Evolutionary conservation across 169 alveolate genomes (phyloP), one percentile per base, ranked within the genome.

Genomic region (Cryptosporidium viatorum): DNA sequence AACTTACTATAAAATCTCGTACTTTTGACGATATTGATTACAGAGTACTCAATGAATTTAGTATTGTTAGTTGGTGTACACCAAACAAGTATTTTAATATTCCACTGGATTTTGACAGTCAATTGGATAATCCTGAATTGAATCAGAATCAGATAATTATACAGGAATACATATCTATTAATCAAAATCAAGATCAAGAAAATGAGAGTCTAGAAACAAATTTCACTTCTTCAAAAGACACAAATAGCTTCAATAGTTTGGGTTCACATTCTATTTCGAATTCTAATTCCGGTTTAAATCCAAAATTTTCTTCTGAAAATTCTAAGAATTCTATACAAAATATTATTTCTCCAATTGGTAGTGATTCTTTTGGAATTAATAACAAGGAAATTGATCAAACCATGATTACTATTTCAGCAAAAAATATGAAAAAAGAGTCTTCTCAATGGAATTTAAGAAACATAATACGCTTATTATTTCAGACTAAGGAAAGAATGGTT

Each of bases 51-150:
- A 45, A 67, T 80, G 89, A 80, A 62, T 80, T 80, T 65, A 80
- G 89, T 80, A 31, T 80, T 45, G 55, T 67, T 18, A 73, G 89
- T 26, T 80, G 89, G 89, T 80, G 43, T 65, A 43, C 67, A 1
- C 89, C 89, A 35, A 80, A 80, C 62, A 80, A 80, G 33, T 80
- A 80, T 39, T 80, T 80, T 65, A 37, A 62, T 16, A 14, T 52
- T 12, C 80, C 89, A 14, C 14, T 80, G 41, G 48, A 23, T 7
- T 80, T 80, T 43, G 48, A 39, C 12, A 14, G 23, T 18, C 10
- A 35, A 16, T 18, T 6, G 2, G 26, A 31, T 37, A 31, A 41
- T 55, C 16, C 29, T 65, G 14, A 14, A 18, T 23, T 16, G 3
- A 55, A 74, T 21, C 62, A 55, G 12, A 37, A 37, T 29, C 39